Evolutionary conservation across 1,139 yeast genomes (phyloP).

Genomic region (Pichia sp.): DNA sequence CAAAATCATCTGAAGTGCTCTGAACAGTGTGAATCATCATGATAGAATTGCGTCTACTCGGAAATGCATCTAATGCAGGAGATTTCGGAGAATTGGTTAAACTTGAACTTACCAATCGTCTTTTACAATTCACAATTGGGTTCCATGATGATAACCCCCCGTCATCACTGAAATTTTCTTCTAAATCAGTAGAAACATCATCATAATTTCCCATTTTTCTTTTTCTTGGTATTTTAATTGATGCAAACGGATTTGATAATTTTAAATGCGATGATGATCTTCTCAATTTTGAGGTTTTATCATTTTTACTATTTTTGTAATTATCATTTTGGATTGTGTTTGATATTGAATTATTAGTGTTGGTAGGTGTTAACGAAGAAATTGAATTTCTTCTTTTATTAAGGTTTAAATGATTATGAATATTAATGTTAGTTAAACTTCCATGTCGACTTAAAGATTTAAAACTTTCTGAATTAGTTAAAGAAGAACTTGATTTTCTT

Average conservation of each 20-base stretch:
- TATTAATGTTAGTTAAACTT: slow-evolving; percentile 5
- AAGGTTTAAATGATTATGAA: neutral
- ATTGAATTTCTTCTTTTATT: slow-evolving; percentile 2
- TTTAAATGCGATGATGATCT: neutral
- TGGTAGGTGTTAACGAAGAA: slow-evolving; percentile 7
- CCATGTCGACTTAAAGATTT: slow-evolving; percentile 10
- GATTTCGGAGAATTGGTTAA: slow-evolving; percentile 16
- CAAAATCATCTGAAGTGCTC: slow-evolving; percentile 22
- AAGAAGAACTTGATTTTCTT: slow-evolving; percentile 15
- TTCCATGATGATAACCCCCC: slow-evolving; percentile 7
- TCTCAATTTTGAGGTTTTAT: neutral
- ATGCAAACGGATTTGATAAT: slow-evolving; percentile 3
- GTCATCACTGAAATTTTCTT: slow-evolving; percentile 15
- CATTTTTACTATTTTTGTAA: neutral
- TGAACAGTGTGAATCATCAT: slow-evolving; percentile 17
- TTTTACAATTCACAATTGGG: slow-evolving; percentile 14
- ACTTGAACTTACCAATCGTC: slow-evolving; percentile 22
- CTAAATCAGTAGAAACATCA: slow-evolving; percentile 12
- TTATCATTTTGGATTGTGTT: neutral
- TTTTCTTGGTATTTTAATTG: slow-evolving; percentile 7
- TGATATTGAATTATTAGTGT: slow-evolving; percentile 2
- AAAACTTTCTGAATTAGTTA: slow-evolving; percentile 12
- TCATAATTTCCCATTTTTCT: slow-evolving; percentile 9
- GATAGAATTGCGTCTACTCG: slow-evolving; percentile 20
- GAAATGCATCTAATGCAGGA: slow-evolving; percentile 18